phyloP scores from a whole-genome alignment of 805 yeast species.

The Cyberlindnera japonica region DNA sequence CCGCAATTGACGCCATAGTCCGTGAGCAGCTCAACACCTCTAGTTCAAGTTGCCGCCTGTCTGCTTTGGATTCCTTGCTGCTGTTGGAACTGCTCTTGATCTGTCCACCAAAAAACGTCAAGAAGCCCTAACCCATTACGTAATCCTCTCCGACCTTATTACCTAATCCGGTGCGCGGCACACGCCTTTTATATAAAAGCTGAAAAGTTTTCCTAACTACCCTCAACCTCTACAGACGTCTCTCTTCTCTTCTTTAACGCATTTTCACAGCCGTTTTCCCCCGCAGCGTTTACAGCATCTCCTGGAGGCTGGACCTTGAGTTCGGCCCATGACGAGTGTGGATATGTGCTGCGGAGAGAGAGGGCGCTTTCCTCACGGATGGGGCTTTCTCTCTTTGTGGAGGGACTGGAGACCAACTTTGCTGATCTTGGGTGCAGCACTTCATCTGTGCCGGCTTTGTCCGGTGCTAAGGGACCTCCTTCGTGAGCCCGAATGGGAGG shows the following conservation, averaged over 20 bases:
- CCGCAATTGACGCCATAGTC: slow-evolving; percentile 1
- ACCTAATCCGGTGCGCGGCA: neutral
- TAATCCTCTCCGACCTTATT: no score
- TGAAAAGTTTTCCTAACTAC: slow-evolving; percentile 1
- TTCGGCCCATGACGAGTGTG: slow-evolving; percentile 68
- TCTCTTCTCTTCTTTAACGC: slow-evolving; percentile 37
- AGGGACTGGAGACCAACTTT: slow-evolving; percentile 59
- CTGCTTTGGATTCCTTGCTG: no score
- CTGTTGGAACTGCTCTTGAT: no score
- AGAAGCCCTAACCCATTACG: no score
- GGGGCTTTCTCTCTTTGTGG: slow-evolving; percentile 28
- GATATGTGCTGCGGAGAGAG: slow-evolving; percentile 46
- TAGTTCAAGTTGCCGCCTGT: no score
- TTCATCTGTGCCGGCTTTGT: slow-evolving; percentile 47
- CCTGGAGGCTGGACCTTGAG: slow-evolving; percentile 68
- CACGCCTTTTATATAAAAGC: no score
- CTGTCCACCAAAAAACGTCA: no score
- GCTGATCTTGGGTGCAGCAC: slow-evolving; percentile 75
- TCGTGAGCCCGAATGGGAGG: slow-evolving; percentile 74
- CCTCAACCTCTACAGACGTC: neutral
- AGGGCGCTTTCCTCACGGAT: slow-evolving; percentile 15
- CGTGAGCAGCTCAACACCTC: neutral
- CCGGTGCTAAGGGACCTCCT: slow-evolving; percentile 63
- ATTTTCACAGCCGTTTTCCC: slow-evolving; percentile 62
- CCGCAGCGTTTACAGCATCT: slow-evolving; percentile 57